phyloP scores from a whole-genome alignment of 345 rosid species.

The Dipteronia dyeriana region DNA sequence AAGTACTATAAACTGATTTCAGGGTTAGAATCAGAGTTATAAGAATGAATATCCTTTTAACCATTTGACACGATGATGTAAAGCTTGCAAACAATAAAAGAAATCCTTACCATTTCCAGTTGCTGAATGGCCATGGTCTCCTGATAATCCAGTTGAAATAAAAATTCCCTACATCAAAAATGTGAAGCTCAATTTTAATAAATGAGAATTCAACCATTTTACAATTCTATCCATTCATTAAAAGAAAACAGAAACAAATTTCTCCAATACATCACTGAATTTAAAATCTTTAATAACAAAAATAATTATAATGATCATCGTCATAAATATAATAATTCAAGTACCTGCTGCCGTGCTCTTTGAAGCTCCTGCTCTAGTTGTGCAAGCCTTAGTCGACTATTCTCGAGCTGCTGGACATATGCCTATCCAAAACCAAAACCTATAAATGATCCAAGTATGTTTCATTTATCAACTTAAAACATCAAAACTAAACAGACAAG shows the following conservation, averaged over 20 bases:
- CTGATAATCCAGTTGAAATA: conserved; percentile 46
- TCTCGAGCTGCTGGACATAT: conserved; percentile 93
- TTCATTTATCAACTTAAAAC: conserved; percentile 22
- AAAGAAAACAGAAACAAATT: background rate
- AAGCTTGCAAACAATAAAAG: background rate
- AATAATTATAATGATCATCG: background rate
- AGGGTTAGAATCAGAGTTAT: background rate
- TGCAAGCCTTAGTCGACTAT: conserved; percentile 58
- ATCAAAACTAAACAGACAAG: conserved; percentile 1
- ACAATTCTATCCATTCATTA: background rate
- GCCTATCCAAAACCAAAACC: conserved; percentile 71
- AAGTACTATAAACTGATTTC: background rate
- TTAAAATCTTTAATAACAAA: background rate
- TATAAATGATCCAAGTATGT: conserved; percentile 44
- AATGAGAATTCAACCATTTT: background rate
- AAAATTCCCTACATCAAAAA: conserved; percentile 50
- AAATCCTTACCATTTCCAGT: conserved; percentile 57
- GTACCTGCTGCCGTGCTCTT: conserved; percentile 77
- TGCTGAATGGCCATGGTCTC: conserved; percentile 42
- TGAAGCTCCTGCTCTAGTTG: conserved; percentile 90
- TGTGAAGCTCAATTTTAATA: background rate
- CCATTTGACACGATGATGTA: background rate
- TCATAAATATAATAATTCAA: background rate
- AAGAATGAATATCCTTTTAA: background rate
- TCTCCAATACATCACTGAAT: background rate